Base-by-base conservation (phyloP, 1,284 basidiomycete species). In the Austroboletus novae-zelandiae region DNA sequence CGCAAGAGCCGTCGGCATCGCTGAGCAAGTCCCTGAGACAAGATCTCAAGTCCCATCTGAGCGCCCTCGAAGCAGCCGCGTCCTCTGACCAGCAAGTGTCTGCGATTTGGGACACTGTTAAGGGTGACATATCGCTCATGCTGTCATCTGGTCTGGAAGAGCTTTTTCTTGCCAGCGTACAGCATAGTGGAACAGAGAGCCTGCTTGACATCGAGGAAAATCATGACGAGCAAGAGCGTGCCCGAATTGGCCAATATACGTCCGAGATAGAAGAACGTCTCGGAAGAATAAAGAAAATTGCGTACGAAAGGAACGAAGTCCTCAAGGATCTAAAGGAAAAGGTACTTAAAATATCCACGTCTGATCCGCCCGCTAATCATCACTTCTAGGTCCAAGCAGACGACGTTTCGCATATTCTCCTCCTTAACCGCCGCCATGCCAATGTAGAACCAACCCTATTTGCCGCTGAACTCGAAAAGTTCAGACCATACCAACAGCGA, bases 321-420 rank as follows among this genome's bases (percentile, higher is more conserved):
- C 73, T 99, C 43, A 92, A 91, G 65, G 94, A 98, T 66, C 76
- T 99, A 43, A 98, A 98, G 68, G 93, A 97, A 43, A 94, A 92
- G 79, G 91, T 89, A 25, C 52, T 43, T 4, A 14, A 13, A 3
- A n/a, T 41, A 9, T 10, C n/a, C 40, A 29, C 9, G 20, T 29
- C 29, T 45, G 15, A 20, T 7, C 3, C 7, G 1, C 29, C 15
- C n/a, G 20, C 14, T 32, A 47, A 11, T 61, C 44, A 60, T 42
- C 8, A 15, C 27, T 13, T 18, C 20, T 35, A 95, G 91, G 83
- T 98, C 42, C 97, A 98, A 80, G 78, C 80, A 29, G 97, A 99
- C 70, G 97, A 99, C 61, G 96, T 99, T 9, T 98, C 95, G 0
- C 94, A 97, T 65, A 76, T 98, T 1, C 80, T 99, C 1, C 81